These are phyloP conservation scores for Coemansia sp. DNA, from an alignment of 192 early-diverging fungal species.

Conservation along the genomic window DNA sequence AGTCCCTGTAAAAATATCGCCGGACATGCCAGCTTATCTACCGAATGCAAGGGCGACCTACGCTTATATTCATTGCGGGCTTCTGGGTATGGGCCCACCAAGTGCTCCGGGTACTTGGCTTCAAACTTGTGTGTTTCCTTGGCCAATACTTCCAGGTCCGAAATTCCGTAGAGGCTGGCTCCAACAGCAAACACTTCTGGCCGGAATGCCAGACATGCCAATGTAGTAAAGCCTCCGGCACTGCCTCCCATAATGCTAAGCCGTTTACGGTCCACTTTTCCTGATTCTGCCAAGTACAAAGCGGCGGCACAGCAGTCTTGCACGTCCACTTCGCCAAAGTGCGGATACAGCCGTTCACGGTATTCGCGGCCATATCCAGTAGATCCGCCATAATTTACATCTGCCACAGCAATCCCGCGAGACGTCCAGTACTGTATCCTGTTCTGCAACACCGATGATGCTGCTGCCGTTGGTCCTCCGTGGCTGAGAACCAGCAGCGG, in stretches of 20 bases:
- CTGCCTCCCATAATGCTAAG: conserved; percentile 67
- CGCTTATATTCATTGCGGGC: conserved; percentile 57
- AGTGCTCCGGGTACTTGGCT: conserved; percentile 56
- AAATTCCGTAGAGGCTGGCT: conserved; percentile 69
- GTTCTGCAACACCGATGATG: conserved; percentile 41
- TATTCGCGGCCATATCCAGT: conserved; percentile 71
- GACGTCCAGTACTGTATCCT: conserved; percentile 73
- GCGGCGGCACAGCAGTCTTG: conserved; percentile 74
- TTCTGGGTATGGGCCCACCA: conserved; percentile 64
- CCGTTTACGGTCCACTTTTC: conserved; percentile 59
- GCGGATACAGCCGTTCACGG: conserved; percentile 66
- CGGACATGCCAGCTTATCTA: conserved; percentile 60
- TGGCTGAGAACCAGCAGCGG: conserved; percentile 70
- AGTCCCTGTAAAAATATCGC: conserved; percentile 72
- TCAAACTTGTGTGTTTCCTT: conserved; percentile 82
- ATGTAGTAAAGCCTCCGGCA: conserved; percentile 68
- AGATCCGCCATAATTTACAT: conserved; percentile 80
- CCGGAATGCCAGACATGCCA: conserved; percentile 65
- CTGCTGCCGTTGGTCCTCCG: conserved; percentile 65
- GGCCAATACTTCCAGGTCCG: conserved; percentile 62
- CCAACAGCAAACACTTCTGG: conserved; percentile 71
- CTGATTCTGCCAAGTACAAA: conserved; percentile 56
- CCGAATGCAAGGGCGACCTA: conserved; percentile 64
- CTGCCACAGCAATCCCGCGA: conserved; percentile 68
- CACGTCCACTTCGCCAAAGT: conserved; percentile 75